Base-by-base conservation (phyloP, 2,329 filamentous ascomycete species). In the Colletotrichum liriopes region DNA sequence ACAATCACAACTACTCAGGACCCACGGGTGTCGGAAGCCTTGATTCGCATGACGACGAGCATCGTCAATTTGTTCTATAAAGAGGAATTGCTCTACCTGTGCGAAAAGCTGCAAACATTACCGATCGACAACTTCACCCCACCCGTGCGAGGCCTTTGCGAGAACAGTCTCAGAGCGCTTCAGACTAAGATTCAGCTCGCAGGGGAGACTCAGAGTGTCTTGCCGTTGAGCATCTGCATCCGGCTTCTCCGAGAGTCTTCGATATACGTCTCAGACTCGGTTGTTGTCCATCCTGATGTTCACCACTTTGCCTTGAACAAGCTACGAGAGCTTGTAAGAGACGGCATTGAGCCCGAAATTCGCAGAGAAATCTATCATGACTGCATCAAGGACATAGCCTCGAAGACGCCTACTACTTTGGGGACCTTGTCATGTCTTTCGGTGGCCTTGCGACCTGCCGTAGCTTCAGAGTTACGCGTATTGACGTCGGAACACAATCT, bases 1-100 rank as follows among this genome's bases (percentile, higher is more conserved):
- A 94, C 94, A 0, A 91, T 98, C 62, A 92, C 90, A 7, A 91
- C 92, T 32, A 95, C 93, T 72, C 94, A 95, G 77, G 95, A 98
- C 79, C 92, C 93, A 5, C 90, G 95, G 67, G 92, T 96, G n/a
- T 91, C 94, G 9, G 92, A 95, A 61, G 95, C 95, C 37, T 89
- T 97, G 32, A 86, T 95, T 59, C 86, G 86, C 23, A 93, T 97
- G 89, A 80, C 88, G 39, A 79, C 77, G 4, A 83, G 80, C 23
- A 87, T 89, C 51, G 77, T 84, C 1, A 82, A 85, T 47, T 80
- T 92, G 11, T 86, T 88, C 65, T 82, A 86, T 9, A 82, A 84
- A 39, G 76, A 84, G 0, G 79, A 84, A 6, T 81, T 94, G 49
- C 79, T 93, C 8, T 92, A 94, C 77, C 81, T 96, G 39, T 94